phyloP scores from a whole-genome alignment of 495 filamentous ascomycete species.

The Penicillium coprophilum region DNA sequence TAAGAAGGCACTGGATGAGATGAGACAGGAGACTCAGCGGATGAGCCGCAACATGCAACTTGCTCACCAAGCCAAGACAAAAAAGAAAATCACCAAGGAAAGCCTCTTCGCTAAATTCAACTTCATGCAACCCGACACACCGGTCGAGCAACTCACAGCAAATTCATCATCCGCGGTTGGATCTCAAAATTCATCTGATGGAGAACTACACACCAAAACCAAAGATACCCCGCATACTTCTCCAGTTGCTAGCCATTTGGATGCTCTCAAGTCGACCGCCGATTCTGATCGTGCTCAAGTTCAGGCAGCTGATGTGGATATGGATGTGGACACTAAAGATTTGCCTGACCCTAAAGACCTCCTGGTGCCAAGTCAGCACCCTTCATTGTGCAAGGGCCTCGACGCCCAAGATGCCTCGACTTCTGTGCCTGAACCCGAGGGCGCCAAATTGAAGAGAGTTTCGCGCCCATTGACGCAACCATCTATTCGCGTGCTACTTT shows the following conservation, averaged over 20 bases:
- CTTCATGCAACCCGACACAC: slow-evolving; percentile 50
- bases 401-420: background rate
- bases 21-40: slow-evolving; percentile 88
- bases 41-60: slow-evolving; percentile 87
- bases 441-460: slow-evolving; percentile 20
- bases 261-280: slow-evolving; percentile 25
- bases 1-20: slow-evolving; percentile 95
- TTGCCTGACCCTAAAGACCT: slow-evolving; percentile 26
- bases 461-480: slow-evolving; percentile 22
- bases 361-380: slow-evolving; percentile 7
- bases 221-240: slow-evolving; percentile 55
- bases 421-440: background rate
- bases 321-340: slow-evolving; percentile 8
- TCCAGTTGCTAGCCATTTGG: slow-evolving; percentile 33
- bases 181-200: slow-evolving; percentile 51
- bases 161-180: slow-evolving; percentile 45
- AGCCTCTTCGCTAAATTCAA: slow-evolving; percentile 84
- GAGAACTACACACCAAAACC: slow-evolving; percentile 34
- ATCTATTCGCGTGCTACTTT: slow-evolving; percentile 42
- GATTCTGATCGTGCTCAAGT: slow-evolving; percentile 10
- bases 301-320: slow-evolving; percentile 2
- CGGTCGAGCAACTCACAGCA: slow-evolving; percentile 22
- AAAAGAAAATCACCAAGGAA: slow-evolving; percentile 86
- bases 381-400: background rate
- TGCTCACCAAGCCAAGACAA: slow-evolving; percentile 83